Conservation (phyloP, 208 protist genomes). For the Vickermania ingenoplastis region DNA sequence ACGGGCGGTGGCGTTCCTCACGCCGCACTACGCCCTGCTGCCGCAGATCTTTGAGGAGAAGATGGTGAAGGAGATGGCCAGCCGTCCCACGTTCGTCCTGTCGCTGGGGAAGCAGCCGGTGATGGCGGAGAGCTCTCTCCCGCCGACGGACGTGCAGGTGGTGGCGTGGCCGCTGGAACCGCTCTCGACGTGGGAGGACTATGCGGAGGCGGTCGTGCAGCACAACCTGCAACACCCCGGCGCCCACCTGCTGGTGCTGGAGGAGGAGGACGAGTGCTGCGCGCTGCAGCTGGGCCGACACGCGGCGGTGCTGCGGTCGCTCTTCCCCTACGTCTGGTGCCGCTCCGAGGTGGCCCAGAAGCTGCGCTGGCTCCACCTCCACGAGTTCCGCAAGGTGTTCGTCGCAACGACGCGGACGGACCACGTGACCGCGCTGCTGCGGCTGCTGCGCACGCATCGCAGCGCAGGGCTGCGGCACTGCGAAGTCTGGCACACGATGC, state of each 20-base stretch:
- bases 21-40: no score
- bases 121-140: background rate
- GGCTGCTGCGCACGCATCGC: conserved; percentile 39
- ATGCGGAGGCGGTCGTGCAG: background rate
- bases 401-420: conserved; percentile 4
- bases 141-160: background rate
- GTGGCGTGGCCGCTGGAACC: background rate
- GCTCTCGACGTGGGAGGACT: background rate
- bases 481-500: no score
- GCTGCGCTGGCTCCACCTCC: conserved; percentile 27
- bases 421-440: conserved; percentile 10
- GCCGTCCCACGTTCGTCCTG: background rate
- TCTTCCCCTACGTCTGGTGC: background rate
- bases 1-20: no score
- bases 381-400: background rate
- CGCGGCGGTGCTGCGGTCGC: background rate
- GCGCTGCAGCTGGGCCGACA: background rate
- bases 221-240: no score
- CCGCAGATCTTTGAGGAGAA: no score
- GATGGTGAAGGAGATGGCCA: no score
- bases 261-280: background rate
- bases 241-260: background rate
- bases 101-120: background rate
- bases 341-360: conserved; percentile 12
- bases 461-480: conserved; percentile 5